Evolutionary conservation across 2,329 filamentous ascomycete genomes (phyloP).

Genomic region (Zymoseptoria pseudotritici): DNA sequence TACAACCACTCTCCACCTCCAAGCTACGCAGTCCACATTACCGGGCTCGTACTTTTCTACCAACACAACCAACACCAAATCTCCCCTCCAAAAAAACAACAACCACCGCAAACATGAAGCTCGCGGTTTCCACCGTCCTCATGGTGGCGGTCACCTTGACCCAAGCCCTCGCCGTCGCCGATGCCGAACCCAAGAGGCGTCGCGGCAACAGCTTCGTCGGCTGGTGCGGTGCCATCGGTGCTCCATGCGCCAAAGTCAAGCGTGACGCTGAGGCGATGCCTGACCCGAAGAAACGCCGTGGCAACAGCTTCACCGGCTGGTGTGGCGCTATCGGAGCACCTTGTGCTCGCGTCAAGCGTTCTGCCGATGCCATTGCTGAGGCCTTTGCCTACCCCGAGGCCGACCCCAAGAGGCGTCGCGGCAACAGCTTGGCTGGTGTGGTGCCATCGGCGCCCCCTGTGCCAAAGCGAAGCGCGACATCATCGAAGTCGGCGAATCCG

Average conservation of each 20-base stretch:
- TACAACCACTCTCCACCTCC: background rate
- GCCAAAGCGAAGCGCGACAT: slow-evolving; percentile 39
- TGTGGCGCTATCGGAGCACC: slow-evolving; percentile 13
- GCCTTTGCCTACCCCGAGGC: slow-evolving; percentile 19
- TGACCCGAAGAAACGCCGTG: slow-evolving; percentile 10
- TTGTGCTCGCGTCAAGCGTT: slow-evolving; percentile 32
- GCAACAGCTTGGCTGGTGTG: slow-evolving; percentile 27
- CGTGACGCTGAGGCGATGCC: slow-evolving; percentile 16
- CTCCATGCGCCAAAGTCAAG: slow-evolving; percentile 35
- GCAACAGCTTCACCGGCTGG: background rate
- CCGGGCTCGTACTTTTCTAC: background rate
- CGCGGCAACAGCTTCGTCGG: background rate
- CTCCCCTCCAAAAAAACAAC: slow-evolving; percentile 8
- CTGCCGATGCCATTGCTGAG: slow-evolving; percentile 35
- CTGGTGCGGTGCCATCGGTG: slow-evolving; percentile 33
- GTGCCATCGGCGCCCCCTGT: slow-evolving; percentile 36
- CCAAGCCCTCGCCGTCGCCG: slow-evolving; percentile 16
- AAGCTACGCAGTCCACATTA: slow-evolving; percentile 1
- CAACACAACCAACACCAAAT: slow-evolving; percentile 2
- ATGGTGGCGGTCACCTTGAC: slow-evolving; percentile 13
- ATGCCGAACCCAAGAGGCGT: slow-evolving; percentile 1
- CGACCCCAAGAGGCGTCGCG: slow-evolving; percentile 2
- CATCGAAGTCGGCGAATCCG: slow-evolving; percentile 31
- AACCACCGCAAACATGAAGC: slow-evolving; percentile 20
- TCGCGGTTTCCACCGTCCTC: slow-evolving; percentile 15